Evolutionary conservation across 1,139 yeast species (phyloP).

Genomic region (Hemisphaericaspora subhashii): DNA sequence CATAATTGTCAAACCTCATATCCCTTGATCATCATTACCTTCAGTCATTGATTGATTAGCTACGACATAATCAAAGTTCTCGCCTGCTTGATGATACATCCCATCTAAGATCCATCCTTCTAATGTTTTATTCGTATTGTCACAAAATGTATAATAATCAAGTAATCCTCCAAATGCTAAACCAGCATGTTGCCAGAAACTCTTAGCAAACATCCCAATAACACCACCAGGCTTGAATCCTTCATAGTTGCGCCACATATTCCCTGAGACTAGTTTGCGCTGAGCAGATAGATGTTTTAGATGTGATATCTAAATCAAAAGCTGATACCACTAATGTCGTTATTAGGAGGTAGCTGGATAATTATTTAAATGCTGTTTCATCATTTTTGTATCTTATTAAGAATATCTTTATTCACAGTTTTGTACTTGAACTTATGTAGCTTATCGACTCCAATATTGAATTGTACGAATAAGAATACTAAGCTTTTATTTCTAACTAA

Average conservation of each 20-base stretch:
- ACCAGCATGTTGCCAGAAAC: conserved; percentile 76
- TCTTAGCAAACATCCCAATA: conserved; percentile 56
- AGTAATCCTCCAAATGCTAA: conserved; percentile 65
- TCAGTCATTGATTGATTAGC: conserved; percentile 60
- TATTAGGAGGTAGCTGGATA: too few relatives aligned
- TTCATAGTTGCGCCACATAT: conserved; percentile 59
- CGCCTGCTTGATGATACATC: conserved; percentile 55
- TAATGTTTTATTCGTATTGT: conserved; percentile 41
- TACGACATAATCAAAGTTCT: conserved; percentile 54
- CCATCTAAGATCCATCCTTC: conserved; percentile 38
- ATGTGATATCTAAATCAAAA: too few relatives aligned
- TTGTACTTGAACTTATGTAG: too few relatives aligned
- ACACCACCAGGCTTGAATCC: conserved; percentile 56
- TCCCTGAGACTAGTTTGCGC: conserved; percentile 47
- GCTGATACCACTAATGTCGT: too few relatives aligned
- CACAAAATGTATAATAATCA: conserved; percentile 53
- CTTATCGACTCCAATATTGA: too few relatives aligned
- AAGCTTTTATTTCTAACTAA: not conserved
- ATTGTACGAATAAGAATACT: not conserved
- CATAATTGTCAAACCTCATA: conserved; percentile 65
- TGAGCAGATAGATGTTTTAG: conserved; percentile 47
- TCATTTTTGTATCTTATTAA: too few relatives aligned
- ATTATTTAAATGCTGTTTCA: too few relatives aligned
- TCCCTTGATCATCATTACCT: conserved; percentile 74
- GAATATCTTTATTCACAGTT: too few relatives aligned